These are phyloP conservation scores for Epichloe scottii DNA, from an alignment of 2,329 filamentous ascomycete species.

Conservation along the genomic window DNA sequence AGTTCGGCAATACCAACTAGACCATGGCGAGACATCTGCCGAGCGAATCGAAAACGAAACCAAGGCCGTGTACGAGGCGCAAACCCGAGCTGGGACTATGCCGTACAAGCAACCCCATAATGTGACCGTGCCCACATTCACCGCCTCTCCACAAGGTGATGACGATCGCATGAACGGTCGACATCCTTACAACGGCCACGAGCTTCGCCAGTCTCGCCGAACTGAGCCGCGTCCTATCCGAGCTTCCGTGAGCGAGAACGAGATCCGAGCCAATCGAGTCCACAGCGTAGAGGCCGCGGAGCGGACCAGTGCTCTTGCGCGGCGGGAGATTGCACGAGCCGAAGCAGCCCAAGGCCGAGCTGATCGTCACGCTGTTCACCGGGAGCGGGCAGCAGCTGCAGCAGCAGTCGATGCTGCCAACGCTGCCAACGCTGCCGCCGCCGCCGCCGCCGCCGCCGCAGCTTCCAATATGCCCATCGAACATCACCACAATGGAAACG, in stretches of 20 bases:
- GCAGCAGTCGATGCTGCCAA: conserved; percentile 20
- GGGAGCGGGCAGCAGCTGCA: conserved; percentile 24
- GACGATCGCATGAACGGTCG: conserved; percentile 5
- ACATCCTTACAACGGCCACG: conserved; percentile 20
- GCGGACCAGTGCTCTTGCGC: conserved; percentile 35
- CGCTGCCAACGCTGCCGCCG: conserved; percentile 10
- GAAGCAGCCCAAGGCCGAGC: conserved; percentile 38
- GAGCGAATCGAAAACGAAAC: conserved; percentile 38
- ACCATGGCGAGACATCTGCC: conserved; percentile 36
- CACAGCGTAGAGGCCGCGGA: conserved; percentile 25
- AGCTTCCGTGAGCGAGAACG: conserved; percentile 14
- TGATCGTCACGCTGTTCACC: conserved; percentile 32
- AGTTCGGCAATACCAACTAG: conserved; percentile 45
- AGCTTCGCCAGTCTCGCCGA: conserved; percentile 32
- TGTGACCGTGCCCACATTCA: conserved; percentile 10
- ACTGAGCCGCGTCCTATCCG: conserved; percentile 21
- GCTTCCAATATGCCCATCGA: conserved; percentile 10
- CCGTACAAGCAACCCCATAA: conserved; percentile 12
- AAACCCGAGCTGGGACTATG: conserved; percentile 26
- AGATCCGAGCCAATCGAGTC: conserved; percentile 9
- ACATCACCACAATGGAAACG: conserved; percentile 11
- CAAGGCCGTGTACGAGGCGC: conserved; percentile 39
- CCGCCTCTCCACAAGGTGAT: conserved; percentile 13
- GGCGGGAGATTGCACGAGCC: conserved; percentile 38
- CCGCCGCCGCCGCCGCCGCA: conserved; percentile 13